A percentile compares a stretch with the other conserved stretches of the same genome.
These are phyloP conservation scores for Lophiostoma macrostomum DNA, from an alignment of 495 filamentous ascomycete genomes.

Conservation along the genomic window DNA sequence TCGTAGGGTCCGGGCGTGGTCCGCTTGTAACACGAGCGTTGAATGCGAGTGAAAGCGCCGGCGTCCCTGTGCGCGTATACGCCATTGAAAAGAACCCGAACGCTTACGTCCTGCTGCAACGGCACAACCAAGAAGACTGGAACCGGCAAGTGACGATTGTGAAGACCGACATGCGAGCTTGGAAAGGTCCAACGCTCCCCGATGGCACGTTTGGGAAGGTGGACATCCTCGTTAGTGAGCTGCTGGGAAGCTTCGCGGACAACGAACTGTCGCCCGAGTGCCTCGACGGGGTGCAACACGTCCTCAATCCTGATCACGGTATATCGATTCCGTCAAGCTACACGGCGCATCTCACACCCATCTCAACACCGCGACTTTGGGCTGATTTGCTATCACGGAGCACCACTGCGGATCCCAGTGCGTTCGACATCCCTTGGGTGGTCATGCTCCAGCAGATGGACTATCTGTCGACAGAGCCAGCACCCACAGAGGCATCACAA, in stretches of 20 bases:
- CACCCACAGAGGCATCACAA: not conserved
- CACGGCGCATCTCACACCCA: slow-evolving; percentile 84
- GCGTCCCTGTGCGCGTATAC: slow-evolving; percentile 77
- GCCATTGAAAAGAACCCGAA: slow-evolving; percentile 98
- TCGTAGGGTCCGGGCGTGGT: slow-evolving; percentile 88
- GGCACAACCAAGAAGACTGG: slow-evolving; percentile 80
- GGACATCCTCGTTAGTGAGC: slow-evolving; percentile 90
- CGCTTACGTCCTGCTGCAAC: slow-evolving; percentile 85
- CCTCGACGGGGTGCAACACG: slow-evolving; percentile 82
- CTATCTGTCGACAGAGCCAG: slow-evolving; percentile 57
- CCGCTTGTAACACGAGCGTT: slow-evolving; percentile 85
- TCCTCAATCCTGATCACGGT: slow-evolving; percentile 68
- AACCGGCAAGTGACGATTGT: slow-evolving; percentile 71
- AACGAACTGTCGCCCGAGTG: slow-evolving; percentile 62
- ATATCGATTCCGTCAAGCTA: slow-evolving; percentile 93
- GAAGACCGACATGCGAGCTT: slow-evolving; percentile 95
- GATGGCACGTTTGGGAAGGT: slow-evolving; percentile 56
- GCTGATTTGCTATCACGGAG: slow-evolving; percentile 67
- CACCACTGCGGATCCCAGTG: slow-evolving; percentile 58
- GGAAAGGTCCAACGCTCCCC: slow-evolving; percentile 67
- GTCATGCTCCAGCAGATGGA: slow-evolving; percentile 88
- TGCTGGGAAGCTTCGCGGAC: slow-evolving; percentile 74
- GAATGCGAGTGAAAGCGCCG: slow-evolving; percentile 69
- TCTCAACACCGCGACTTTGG: slow-evolving; percentile 82
- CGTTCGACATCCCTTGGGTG: slow-evolving; percentile 82